Conservation (phyloP, 2,329 filamentous ascomycete genomes). For the Scleromitrula shiraiana region DNA sequence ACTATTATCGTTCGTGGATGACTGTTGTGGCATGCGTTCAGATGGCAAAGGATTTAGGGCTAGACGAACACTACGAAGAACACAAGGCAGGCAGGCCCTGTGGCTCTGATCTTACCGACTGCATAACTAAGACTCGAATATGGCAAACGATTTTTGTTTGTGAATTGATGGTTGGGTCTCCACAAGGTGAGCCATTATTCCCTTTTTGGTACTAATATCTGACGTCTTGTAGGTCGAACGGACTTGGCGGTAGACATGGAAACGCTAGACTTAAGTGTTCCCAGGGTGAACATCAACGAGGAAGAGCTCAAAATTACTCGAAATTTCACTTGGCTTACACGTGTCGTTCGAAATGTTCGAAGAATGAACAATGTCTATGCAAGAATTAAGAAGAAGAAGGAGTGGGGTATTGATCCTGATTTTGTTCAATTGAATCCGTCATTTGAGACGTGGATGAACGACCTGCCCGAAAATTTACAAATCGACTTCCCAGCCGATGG, state of each 20-base stretch:
- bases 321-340: constrained; percentile 75
- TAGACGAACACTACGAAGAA: constrained; percentile 77
- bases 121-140: constrained; percentile 73
- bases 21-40: constrained; percentile 83
- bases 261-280: constrained; percentile 66
- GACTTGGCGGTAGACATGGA: constrained; percentile 70
- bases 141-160: constrained; percentile 85
- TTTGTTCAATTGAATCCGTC: constrained; percentile 72
- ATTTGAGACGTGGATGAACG: constrained; percentile 67
- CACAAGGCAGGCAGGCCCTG: constrained; percentile 69
- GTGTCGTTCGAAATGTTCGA: constrained; percentile 69
- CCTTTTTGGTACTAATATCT: constrained; percentile 5
- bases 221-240: constrained; percentile 51
- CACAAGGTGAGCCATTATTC: constrained; percentile 60
- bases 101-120: constrained; percentile 62
- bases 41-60: constrained; percentile 85
- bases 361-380: constrained; percentile 69
- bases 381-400: constrained; percentile 64
- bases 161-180: constrained; percentile 87
- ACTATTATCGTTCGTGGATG: constrained; percentile 98
- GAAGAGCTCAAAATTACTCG: constrained; percentile 70
- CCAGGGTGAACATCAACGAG: constrained; percentile 60
- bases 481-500: constrained; percentile 72
- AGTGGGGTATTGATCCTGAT: constrained; percentile 81
- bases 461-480: constrained; percentile 70